Evolutionary conservation across 2,329 filamentous ascomycete species (phyloP).

Genomic region (Fusarium tricinctum): DNA sequence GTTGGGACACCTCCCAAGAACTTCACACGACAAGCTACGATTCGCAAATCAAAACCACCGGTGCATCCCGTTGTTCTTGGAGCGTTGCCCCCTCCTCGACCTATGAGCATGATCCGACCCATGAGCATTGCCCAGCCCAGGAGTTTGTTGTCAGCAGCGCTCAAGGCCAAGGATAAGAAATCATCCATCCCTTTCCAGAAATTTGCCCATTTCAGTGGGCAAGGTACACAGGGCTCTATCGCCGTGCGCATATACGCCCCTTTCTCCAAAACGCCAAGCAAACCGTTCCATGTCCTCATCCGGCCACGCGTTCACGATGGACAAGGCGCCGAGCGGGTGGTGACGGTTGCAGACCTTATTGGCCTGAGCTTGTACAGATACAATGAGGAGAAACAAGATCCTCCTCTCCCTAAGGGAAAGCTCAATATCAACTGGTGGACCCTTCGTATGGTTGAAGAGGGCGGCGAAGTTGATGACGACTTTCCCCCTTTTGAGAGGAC

Average conservation of each 20-base stretch:
- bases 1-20: constrained; percentile 75
- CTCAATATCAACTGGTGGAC: constrained; percentile 87
- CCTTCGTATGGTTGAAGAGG: constrained; percentile 85
- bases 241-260: constrained; percentile 83
- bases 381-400: constrained; percentile 80
- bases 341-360: constrained; percentile 85
- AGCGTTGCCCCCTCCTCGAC: constrained; percentile 78
- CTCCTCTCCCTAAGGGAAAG: constrained; percentile 73
- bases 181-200: constrained; percentile 80
- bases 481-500: constrained; percentile 83
- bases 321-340: constrained; percentile 70
- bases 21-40: constrained; percentile 73
- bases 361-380: constrained; percentile 84
- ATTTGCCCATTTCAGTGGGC: constrained; percentile 81
- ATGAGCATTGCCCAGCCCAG: constrained; percentile 77
- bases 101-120: constrained; percentile 73
- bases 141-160: constrained; percentile 78
- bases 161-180: constrained; percentile 79
- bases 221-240: constrained; percentile 82
- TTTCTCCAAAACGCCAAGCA: constrained; percentile 74
- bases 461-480: constrained; percentile 87
- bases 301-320: constrained; percentile 77
- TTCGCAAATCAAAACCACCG: constrained; percentile 71
- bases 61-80: constrained; percentile 70
- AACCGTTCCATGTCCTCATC: constrained; percentile 79